These are phyloP conservation scores for Helminthosporium solani DNA, from an alignment of 2,329 filamentous ascomycete genomes.

Conservation along the genomic window DNA sequence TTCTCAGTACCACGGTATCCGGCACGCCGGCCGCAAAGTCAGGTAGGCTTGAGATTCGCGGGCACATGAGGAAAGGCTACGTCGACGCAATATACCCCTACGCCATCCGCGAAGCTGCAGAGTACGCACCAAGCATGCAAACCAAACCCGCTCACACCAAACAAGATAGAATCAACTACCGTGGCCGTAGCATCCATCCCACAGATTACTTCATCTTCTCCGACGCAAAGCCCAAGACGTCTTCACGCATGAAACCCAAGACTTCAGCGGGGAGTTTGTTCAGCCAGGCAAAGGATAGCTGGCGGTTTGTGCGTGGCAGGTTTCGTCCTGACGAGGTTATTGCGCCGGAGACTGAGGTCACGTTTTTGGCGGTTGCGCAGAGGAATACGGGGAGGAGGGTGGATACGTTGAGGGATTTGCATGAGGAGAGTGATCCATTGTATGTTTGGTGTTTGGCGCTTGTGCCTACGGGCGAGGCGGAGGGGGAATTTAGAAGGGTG, in stretches of 20 bases:
- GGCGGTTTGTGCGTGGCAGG: constrained; percentile 20
- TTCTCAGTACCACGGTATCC: constrained; percentile 8
- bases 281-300: constrained; percentile 14
- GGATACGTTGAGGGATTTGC: constrained; percentile 1
- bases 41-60: constrained; percentile 13
- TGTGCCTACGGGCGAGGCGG: constrained; percentile 6
- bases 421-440: constrained; percentile 8
- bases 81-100: constrained; percentile 22
- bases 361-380: constrained; percentile 24
- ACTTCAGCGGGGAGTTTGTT: constrained; percentile 10
- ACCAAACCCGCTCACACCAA: background rate
- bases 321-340: constrained; percentile 25
- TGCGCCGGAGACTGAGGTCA: constrained; percentile 15
- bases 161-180: constrained; percentile 10
- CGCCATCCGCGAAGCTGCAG: constrained; percentile 15
- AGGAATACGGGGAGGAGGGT: constrained; percentile 6
- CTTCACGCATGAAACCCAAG: constrained; percentile 5
- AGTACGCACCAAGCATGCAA: constrained; percentile 11
- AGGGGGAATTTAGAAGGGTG: constrained; percentile 18
- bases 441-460: constrained; percentile 14
- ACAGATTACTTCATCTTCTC: constrained; percentile 20
- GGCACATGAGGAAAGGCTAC: constrained; percentile 17
- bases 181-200: constrained; percentile 12
- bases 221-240: constrained; percentile 5
- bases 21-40: constrained; percentile 9